Evolutionary conservation across 495 filamentous ascomycete species (phyloP).

Genomic region (Rostrohypoxylon terebratum): DNA sequence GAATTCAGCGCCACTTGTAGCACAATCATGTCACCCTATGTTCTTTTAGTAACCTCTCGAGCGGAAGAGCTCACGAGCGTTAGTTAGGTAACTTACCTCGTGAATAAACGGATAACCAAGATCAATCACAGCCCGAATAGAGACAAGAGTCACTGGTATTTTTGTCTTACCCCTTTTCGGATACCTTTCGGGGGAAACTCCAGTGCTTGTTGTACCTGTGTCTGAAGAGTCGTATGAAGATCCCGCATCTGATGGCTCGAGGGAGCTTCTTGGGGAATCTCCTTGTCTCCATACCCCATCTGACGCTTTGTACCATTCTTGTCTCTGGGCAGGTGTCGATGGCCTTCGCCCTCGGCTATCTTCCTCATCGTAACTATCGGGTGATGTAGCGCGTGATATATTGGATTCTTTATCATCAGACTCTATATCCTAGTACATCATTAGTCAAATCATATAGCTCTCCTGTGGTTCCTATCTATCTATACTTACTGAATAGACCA

Average conservation of each 20-base stretch:
- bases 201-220: not conserved
- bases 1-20: not conserved
- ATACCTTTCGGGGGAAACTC: not conserved
- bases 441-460: not conserved
- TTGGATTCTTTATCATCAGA: not conserved
- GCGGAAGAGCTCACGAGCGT: no score
- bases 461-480: not conserved
- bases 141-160: not conserved
- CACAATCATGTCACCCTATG: constrained; percentile 1
- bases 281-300: not conserved
- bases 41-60: not conserved
- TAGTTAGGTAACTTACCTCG: not conserved
- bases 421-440: not conserved
- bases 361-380: not conserved
- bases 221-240: not conserved
- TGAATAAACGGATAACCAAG: not conserved
- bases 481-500: not conserved
- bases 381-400: not conserved
- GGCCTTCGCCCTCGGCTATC: not conserved
- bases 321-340: not conserved
- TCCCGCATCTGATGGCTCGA: not conserved
- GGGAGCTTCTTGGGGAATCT: not conserved
- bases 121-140: not conserved
- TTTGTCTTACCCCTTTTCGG: constrained; percentile 6
- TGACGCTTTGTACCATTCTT: not conserved